These are phyloP conservation scores for Volvox reticuliferus DNA, from an alignment of 139 green algal species.

Conservation along the genomic window DNA sequence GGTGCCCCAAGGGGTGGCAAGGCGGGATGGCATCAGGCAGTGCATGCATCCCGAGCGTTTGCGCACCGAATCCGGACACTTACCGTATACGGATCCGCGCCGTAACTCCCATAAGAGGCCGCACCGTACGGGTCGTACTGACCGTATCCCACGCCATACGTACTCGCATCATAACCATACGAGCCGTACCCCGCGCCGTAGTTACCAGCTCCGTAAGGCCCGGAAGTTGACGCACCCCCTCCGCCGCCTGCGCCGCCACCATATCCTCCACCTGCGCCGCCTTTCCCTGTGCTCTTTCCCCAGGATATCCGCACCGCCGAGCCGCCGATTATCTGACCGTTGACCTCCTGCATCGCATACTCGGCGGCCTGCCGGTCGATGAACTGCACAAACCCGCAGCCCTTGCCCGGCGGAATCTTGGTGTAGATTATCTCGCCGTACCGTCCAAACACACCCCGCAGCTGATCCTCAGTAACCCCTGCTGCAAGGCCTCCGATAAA, in stretches of 20 bases:
- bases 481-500: conserved; percentile 86
- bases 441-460: conserved; percentile 78
- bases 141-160: conserved; percentile 13
- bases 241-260: not conserved
- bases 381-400: conserved; percentile 98
- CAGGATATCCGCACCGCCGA: conserved; percentile 80
- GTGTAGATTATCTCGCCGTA: conserved; percentile 95
- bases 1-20: too few species aligned
- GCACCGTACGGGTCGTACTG: conserved; percentile 31
- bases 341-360: conserved; percentile 81
- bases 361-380: conserved; percentile 77
- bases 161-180: conserved; percentile 29
- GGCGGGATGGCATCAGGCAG: too few species aligned
- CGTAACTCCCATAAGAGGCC: conserved; percentile 23
- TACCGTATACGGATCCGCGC: conserved; percentile 33
- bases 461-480: conserved; percentile 81
- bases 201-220: not conserved
- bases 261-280: conserved; percentile 2
- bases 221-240: not conserved
- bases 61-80: not conserved
- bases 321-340: conserved; percentile 74
- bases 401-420: conserved; percentile 95
- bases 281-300: conserved; percentile 62
- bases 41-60: too few species aligned
- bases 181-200: conserved; percentile 7